Evolutionary conservation across 441 rosid species (phyloP), one percentile per base, ranked within the genome.

Genomic region (Corymbia citriodora): DNA sequence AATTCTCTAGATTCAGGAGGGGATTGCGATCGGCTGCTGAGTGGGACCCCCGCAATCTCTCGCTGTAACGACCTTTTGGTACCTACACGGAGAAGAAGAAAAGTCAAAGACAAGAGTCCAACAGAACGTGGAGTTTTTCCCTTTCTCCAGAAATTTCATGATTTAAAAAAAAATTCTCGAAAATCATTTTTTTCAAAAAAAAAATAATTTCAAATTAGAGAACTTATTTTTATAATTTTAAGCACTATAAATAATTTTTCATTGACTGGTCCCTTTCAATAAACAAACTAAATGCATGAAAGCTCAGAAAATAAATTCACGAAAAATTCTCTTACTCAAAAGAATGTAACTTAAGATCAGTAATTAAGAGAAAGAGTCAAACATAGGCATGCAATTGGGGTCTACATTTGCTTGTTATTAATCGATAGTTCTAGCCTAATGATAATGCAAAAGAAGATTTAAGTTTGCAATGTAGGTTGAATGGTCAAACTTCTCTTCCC

Each of bases 401-500:
- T 65, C 21, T 65, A n/a, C 21, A 17, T 9, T 68, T 31, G 21
- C 23, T 31, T 31, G 40, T 31, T 8, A 21, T 17, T 68, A 9
- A 31, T 68, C 1, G 10, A 40, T 12, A 74, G 48, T 40, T 16
- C 29, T 3, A 21, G 2, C 29, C 2, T 0, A 1, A 21, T 23
- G 50, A 21, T 74, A 21, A 74, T 12, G n/a, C 1, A 21, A 9
- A 74, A 25, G 50, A 11, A 74, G 8, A 40, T 21, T 40, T 40
- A 74, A 74, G 83, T 23, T 74, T 0, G 3, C 0, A 0, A 21
- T 40, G 6, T 3, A 0, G 2, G 3, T 74, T 1, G 29, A 36
- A 7, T 1, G 27, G 11, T 72, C 83, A 21, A 74, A 74, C 52
- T 40, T 21, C 50, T 13, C 83, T 40, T 21, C 50, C n/a, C 4